A percentile compares a stretch with the other conserved stretches of the same genome.
Conservation (phyloP, 352 stramenopile species). For the Halophytophthora batemanensis region DNA sequence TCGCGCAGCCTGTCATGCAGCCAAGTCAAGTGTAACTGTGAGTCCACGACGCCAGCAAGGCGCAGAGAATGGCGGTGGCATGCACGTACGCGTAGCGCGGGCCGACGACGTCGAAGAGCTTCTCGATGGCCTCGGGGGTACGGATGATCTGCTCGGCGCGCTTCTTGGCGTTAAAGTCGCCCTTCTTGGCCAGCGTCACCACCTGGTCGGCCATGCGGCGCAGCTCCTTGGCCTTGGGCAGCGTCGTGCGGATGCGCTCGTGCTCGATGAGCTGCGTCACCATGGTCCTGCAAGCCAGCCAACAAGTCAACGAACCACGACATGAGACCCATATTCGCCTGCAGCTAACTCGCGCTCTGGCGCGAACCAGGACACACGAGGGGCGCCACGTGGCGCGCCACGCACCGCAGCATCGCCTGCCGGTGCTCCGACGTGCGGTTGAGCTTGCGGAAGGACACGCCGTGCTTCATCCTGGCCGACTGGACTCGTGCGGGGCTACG, state of each 20-base stretch:
- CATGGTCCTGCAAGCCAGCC: constrained; percentile 78
- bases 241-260: constrained; percentile 96
- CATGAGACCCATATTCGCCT: constrained; percentile 1
- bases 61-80: no score
- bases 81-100: constrained; percentile 91
- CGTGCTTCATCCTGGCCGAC: constrained; percentile 85
- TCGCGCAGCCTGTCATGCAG: constrained; percentile 54
- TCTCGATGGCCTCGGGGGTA: constrained; percentile 90
- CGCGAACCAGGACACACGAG: not conserved
- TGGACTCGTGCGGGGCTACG: no score
- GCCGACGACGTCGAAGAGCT: constrained; percentile 95
- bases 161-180: constrained; percentile 80
- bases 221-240: constrained; percentile 96
- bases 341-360: constrained; percentile 1
- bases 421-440: constrained; percentile 92
- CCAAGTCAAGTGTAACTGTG: no score
- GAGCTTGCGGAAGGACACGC: constrained; percentile 88
- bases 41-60: no score
- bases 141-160: constrained; percentile 82
- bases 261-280: constrained; percentile 97
- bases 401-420: constrained; percentile 94
- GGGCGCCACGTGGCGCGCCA: constrained; percentile 1
- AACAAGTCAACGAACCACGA: constrained; percentile 1
- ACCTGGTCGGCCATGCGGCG: constrained; percentile 93
- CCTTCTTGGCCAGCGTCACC: constrained; percentile 93